Evolutionary conservation across 495 filamentous ascomycete species (phyloP), one percentile per base, ranked within the genome.

Genomic region (Amniculicola lignicola): DNA sequence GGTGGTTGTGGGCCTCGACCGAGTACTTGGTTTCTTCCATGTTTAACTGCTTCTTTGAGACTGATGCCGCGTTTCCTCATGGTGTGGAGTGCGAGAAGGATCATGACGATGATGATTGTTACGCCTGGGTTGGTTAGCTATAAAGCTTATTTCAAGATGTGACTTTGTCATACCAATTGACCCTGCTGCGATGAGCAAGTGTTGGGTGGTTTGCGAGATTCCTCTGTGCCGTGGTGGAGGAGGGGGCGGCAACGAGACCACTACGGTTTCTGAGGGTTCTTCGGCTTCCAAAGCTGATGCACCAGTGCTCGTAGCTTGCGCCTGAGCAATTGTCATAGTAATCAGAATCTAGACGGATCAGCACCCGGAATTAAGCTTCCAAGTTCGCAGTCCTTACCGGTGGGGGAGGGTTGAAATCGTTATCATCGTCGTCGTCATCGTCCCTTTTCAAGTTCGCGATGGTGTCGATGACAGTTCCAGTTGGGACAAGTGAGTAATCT

Each of bases 171-270:
- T 50, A 65, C 62, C 57, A 45, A 65, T 65, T 48, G 62, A 65
- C 11, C 62, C 62, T 35, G 62, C 62, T 15, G 62, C 62, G 19
- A 65, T 65, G 25, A 65, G 49, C 35, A 65, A 31, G 46, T 65
- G 62, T 27, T 61, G 36, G 10, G 62, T 65, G 0, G 57, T 58
- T 18, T 41, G 21, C 18, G 62, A 65, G n/a, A 65, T 42, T 28
- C 28, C 46, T 24, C 29, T 41, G 38, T 52, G 47, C 19, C 10
- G 58, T 39, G 51, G 43, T 25, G 39, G 28, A 7, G 56, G 56
- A 21, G 19, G 22, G 15, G 59, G 53, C 15, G 54, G n/a, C 24
- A 55, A 36, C 3, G 24, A 14, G 14, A 64, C 47, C 15, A 61
- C 58, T 12, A 61, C 45, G 15, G 57, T 60, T 29, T 60, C 49